Percentiles rank a stretch among this genome's conserved stretches.
Evolutionary conservation across 768 basidiomycete genomes (phyloP).

Genomic region (Kwoniella heveanensis): DNA sequence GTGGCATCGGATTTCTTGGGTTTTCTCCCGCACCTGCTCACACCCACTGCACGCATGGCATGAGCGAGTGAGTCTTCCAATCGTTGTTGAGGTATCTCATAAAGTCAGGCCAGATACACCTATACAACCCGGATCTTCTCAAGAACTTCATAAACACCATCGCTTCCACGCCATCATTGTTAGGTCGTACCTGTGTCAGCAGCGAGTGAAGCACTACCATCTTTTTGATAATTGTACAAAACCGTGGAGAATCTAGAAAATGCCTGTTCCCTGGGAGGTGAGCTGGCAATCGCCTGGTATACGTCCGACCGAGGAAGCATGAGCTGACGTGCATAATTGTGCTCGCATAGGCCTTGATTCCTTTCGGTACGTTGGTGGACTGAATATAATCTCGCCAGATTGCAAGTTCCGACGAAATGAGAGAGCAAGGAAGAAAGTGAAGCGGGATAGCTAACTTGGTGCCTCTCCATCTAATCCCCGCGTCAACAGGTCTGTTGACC

Average conservation of each 20-base stretch:
- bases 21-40: background rate
- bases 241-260: constrained; percentile 49
- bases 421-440: too few relatives aligned
- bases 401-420: too few relatives aligned
- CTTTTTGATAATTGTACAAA: too few relatives aligned
- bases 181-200: too few relatives aligned
- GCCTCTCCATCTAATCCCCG: background rate
- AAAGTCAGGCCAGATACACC: background rate
- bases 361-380: constrained; percentile 82
- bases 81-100: constrained; percentile 17
- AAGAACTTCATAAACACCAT: too few relatives aligned
- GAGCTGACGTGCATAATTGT: background rate
- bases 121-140: too few relatives aligned
- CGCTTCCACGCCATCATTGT: too few relatives aligned
- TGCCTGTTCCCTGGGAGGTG: constrained; percentile 88
- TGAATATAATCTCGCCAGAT: too few relatives aligned
- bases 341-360: constrained; percentile 74
- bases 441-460: too few relatives aligned
- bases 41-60: background rate
- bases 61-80: constrained; percentile 8
- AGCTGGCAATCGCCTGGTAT: constrained; percentile 6
- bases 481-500: constrained; percentile 70
- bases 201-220: too few relatives aligned
- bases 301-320: background rate
- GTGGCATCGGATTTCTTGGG: background rate